Percentiles rank a stretch among this genome's conserved stretches.
Conservation (phyloP, 2,329 filamentous ascomycete species). For the Alternaria panax region DNA sequence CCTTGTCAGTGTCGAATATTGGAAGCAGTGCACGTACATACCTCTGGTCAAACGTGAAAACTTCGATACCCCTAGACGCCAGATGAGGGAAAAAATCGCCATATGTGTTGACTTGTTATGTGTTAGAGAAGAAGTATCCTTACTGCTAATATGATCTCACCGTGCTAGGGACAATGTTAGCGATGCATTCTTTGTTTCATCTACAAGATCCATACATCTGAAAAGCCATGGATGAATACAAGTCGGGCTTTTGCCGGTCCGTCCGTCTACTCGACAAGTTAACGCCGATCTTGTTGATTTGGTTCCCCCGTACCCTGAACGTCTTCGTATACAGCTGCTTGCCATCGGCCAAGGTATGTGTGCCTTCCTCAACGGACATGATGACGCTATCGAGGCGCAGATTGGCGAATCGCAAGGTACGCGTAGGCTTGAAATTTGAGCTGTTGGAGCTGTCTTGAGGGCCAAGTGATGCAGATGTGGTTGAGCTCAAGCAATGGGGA, state of each 20-base stretch:
- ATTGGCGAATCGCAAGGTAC: not conserved
- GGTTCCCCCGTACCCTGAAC: constrained; percentile 58
- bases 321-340: constrained; percentile 67
- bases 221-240: constrained; percentile 88
- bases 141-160: constrained; percentile 8
- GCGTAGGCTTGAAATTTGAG: not conserved
- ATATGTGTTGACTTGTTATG: constrained; percentile 70
- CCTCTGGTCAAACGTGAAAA: constrained; percentile 80
- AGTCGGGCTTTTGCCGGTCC: constrained; percentile 71
- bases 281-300: constrained; percentile 11
- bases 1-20: constrained; percentile 15
- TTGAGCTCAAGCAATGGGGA: not conserved
- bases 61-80: constrained; percentile 74
- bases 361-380: constrained; percentile 60
- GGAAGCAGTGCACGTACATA: constrained; percentile 35
- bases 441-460: not conserved
- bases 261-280: constrained; percentile 56
- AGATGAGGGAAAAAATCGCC: constrained; percentile 75
- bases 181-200: not conserved
- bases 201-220: constrained; percentile 57
- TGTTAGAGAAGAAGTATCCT: constrained; percentile 23
- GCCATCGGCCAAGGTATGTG: constrained; percentile 60
- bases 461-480: not conserved
- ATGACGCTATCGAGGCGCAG: constrained; percentile 1
- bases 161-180: constrained; percentile 17